Percentiles rank a stretch among this genome's conserved stretches.
Evolutionary conservation across 495 filamentous ascomycete genomes (phyloP).

Genomic region (Penicillium lagena): DNA sequence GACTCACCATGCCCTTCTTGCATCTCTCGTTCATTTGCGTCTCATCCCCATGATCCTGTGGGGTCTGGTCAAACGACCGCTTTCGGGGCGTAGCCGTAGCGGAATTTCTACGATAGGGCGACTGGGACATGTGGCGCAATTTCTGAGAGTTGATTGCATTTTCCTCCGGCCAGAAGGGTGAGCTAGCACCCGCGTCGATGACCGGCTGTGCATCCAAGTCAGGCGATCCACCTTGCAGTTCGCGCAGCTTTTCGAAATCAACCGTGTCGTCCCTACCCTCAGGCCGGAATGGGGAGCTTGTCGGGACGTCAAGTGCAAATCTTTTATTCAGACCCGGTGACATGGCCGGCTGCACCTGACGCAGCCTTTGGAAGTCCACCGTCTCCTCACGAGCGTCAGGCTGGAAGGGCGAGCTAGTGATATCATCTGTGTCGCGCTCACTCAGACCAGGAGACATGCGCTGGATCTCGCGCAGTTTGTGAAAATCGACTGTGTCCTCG

Average conservation of each 20-base stretch:
- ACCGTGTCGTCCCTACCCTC: conserved; percentile 26
- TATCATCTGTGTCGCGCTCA: conserved; percentile 4
- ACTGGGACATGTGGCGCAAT: background rate
- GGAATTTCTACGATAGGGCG: background rate
- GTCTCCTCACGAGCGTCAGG: conserved; percentile 26
- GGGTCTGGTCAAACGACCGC: conserved; percentile 35
- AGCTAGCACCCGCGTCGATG: conserved; percentile 15
- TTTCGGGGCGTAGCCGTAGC: conserved; percentile 25
- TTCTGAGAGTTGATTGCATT: background rate
- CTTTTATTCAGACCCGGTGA: conserved; percentile 10
- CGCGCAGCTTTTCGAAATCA: conserved; percentile 20
- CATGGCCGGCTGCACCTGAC: conserved; percentile 5
- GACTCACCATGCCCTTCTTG: conserved; percentile 26
- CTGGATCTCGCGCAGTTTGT: conserved; percentile 16
- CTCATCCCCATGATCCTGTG: conserved; percentile 18
- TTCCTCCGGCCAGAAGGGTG: conserved; percentile 20
- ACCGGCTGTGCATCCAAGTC: conserved; percentile 10
- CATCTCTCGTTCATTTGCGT: conserved; percentile 15
- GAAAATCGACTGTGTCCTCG: conserved; percentile 35
- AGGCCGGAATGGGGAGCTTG: conserved; percentile 31
- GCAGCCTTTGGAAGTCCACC: conserved; percentile 22
- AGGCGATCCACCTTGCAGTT: conserved; percentile 12
- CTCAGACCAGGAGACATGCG: background rate
- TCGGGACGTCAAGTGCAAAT: conserved; percentile 7
- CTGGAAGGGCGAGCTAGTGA: conserved; percentile 34